phyloP scores from a whole-genome alignment of 179 eudicot genomes.

The Spergularia azorica region DNA sequence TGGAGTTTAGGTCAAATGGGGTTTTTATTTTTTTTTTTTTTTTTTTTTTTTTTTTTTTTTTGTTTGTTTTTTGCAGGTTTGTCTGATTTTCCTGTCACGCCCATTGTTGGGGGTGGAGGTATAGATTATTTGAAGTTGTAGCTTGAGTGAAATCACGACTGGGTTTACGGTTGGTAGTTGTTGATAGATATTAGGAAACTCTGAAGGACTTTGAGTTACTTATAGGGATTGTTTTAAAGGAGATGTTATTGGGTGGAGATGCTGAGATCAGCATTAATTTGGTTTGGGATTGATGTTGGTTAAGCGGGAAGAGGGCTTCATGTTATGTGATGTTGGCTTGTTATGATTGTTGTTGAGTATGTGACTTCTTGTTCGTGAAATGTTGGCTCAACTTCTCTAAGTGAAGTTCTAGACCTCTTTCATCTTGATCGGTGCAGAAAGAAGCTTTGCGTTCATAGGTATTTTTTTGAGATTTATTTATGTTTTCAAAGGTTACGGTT shows the following conservation, averaged over 20 bases:
- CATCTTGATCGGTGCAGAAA: background rate
- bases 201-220: too few relatives aligned
- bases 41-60: too few relatives aligned
- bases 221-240: background rate
- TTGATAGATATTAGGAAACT: too few relatives aligned
- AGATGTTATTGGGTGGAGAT: constrained; percentile 24
- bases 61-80: too few relatives aligned
- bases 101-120: too few relatives aligned
- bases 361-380: background rate
- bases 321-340: constrained; percentile 16
- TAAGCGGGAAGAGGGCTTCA: constrained; percentile 8
- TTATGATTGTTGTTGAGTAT: background rate
- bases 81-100: too few relatives aligned
- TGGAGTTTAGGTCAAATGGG: too few relatives aligned
- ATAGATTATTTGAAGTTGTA: too few relatives aligned
- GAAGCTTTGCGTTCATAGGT: background rate
- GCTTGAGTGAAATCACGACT: too few relatives aligned
- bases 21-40: too few relatives aligned
- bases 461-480: background rate
- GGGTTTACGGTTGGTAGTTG: too few relatives aligned
- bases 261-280: constrained; percentile 21
- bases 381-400: background rate
- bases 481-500: constrained; percentile 10
- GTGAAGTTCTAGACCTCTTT: constrained; percentile 14
- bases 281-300: constrained; percentile 26